These are phyloP conservation scores for Juglanconis sp. DNA, from an alignment of 2,329 filamentous ascomycete genomes.

Conservation along the genomic window DNA sequence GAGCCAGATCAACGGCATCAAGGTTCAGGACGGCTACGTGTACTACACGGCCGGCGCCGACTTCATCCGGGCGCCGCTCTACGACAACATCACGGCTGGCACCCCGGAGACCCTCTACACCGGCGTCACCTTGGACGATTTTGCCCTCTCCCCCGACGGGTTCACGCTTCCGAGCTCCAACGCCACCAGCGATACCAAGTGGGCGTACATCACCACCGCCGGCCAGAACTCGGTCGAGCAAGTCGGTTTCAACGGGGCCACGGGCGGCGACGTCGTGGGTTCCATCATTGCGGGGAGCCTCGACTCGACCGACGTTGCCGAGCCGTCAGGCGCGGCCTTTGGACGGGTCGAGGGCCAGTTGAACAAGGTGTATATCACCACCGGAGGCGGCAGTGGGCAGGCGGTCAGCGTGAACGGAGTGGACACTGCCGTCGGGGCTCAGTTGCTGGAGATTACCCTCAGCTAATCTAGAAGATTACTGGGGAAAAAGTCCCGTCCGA, in stretches of 20 bases:
- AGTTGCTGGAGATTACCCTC: not conserved
- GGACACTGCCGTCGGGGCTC: not conserved
- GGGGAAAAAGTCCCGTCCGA: no score
- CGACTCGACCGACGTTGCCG: not conserved
- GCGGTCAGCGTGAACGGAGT: not conserved
- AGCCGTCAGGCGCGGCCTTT: not conserved
- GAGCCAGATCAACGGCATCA: slow-evolving; percentile 3
- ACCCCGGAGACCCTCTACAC: not conserved
- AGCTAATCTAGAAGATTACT: no score
- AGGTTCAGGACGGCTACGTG: not conserved
- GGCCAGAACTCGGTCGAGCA: not conserved
- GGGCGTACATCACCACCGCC: not conserved
- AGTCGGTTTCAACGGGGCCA: not conserved
- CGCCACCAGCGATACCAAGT: not conserved
- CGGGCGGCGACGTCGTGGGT: not conserved
- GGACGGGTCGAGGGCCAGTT: not conserved
- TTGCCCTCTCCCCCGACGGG: not conserved
- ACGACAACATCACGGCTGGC: not conserved
- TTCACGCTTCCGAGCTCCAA: not conserved
- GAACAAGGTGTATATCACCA: not conserved
- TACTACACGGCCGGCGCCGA: not conserved
- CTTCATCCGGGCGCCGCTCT: not conserved
- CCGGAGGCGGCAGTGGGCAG: not conserved
- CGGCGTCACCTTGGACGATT: not conserved
- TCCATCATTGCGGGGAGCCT: not conserved